A percentile compares a stretch with the other conserved stretches of the same genome.
These are phyloP conservation scores for Phytopythium chamaehyphon DNA, from an alignment of 352 stramenopile species.

Conservation along the genomic window DNA sequence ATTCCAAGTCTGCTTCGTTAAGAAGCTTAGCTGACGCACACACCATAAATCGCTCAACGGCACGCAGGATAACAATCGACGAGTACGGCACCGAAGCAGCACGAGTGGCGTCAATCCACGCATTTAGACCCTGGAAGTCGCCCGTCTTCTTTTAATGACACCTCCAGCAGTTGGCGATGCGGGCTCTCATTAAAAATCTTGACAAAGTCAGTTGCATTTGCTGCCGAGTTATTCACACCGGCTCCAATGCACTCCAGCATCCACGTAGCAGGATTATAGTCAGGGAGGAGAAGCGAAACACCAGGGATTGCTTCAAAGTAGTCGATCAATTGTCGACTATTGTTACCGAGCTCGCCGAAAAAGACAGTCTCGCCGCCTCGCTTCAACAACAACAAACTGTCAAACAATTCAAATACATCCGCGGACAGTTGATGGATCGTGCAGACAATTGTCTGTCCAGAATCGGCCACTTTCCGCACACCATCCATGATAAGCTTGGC, in stretches of 20 bases:
- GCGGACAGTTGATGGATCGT: constrained; percentile 88
- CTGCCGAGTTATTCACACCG: constrained; percentile 20
- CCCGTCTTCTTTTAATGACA: constrained; percentile 19
- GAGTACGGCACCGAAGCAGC: neutral
- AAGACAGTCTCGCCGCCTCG: constrained; percentile 34
- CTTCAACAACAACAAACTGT: constrained; percentile 67
- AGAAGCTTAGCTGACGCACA: constrained; percentile 1
- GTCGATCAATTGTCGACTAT: constrained; percentile 20
- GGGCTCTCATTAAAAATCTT: constrained; percentile 14
- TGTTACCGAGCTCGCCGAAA: constrained; percentile 29
- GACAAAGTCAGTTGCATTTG: constrained; percentile 15
- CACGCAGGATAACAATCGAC: constrained; percentile 16
- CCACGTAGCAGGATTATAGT: constrained; percentile 31
- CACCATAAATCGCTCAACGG: constrained; percentile 32
- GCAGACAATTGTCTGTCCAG: constrained; percentile 70
- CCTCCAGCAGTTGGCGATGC: constrained; percentile 5
- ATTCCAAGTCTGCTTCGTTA: too few relatives aligned
- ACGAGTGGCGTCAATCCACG: neutral
- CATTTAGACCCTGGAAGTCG: neutral
- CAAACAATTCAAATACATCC: constrained; percentile 81
- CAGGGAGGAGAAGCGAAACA: constrained; percentile 23
- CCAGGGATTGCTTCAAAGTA: constrained; percentile 26
- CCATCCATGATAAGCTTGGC: constrained; percentile 84
- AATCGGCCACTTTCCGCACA: constrained; percentile 78
- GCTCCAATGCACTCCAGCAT: constrained; percentile 36